phyloP scores from a whole-genome alignment of 2,329 filamentous ascomycete genomes.

The Penicillium sclerotiorum region DNA sequence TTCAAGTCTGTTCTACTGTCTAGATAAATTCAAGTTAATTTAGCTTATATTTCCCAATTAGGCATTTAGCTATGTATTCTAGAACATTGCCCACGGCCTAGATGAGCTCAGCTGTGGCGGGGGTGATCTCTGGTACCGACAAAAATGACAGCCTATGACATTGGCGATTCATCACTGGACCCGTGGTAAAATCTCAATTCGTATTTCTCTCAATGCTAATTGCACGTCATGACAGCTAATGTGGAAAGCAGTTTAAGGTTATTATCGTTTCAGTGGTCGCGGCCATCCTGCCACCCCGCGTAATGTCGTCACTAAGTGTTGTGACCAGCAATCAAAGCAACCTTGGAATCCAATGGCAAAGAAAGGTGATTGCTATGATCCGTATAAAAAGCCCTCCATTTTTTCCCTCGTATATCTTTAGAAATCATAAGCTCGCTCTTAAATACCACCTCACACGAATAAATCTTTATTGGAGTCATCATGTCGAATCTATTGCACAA shows the following conservation, averaged over 20 bases:
- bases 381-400: background rate
- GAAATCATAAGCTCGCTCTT: background rate
- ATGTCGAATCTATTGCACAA: constrained; percentile 54
- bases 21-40: too few relatives aligned
- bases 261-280: constrained; percentile 1
- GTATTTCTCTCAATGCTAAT: constrained; percentile 2
- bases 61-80: too few relatives aligned
- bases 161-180: constrained; percentile 2
- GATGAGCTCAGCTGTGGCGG: too few relatives aligned
- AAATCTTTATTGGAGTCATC: too few relatives aligned
- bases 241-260: constrained; percentile 1
- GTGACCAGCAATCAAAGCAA: constrained; percentile 1
- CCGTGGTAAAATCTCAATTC: constrained; percentile 1
- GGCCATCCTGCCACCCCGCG: constrained; percentile 7
- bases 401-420: background rate
- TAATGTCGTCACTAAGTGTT: constrained; percentile 22
- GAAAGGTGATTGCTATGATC: too few relatives aligned
- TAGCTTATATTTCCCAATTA: too few relatives aligned
- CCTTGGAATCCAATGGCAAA: background rate
- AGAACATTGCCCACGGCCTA: too few relatives aligned
- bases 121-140: constrained; percentile 9
- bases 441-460: background rate
- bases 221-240: constrained; percentile 20
- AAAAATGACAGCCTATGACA: constrained; percentile 23
- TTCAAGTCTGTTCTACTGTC: too few relatives aligned